These are phyloP conservation scores for Cladosporium sphaerospermum DNA, from an alignment of 2,329 filamentous ascomycete genomes.

Conservation along the genomic window DNA sequence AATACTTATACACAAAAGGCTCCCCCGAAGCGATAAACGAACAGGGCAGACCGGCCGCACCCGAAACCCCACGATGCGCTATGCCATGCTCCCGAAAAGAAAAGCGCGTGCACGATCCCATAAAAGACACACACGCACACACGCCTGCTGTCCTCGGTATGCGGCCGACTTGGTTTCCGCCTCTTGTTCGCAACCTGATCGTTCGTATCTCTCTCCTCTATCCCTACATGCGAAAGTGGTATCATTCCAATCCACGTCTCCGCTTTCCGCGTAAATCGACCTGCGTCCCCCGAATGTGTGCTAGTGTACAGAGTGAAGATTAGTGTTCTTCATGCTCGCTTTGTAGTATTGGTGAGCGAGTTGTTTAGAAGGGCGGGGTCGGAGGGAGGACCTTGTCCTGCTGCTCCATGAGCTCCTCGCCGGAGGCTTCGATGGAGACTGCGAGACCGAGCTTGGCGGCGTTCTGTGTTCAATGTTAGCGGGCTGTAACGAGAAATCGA, in stretches of 20 bases:
- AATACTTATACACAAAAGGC: neutral
- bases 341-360: neutral
- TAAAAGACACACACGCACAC: neutral
- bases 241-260: constrained; percentile 7
- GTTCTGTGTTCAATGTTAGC: constrained; percentile 54
- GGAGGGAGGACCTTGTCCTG: constrained; percentile 51
- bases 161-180: neutral
- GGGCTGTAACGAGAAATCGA: neutral
- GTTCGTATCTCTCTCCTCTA: neutral
- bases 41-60: neutral
- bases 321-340: neutral
- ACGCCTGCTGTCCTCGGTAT: neutral
- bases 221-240: constrained; percentile 12
- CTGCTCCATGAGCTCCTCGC: constrained; percentile 82
- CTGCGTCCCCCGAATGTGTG: neutral
- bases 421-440: constrained; percentile 80
- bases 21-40: neutral
- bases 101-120: neutral
- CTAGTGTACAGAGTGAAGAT: constrained; percentile 11
- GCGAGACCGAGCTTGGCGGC: constrained; percentile 90
- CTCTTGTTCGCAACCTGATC: neutral
- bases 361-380: constrained; percentile 28
- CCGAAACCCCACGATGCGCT: neutral
- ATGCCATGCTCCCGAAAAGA: neutral
- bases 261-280: neutral